Conservation (phyloP, 371 early-diverging fungal species). For the Mortierella sp. region DNA sequence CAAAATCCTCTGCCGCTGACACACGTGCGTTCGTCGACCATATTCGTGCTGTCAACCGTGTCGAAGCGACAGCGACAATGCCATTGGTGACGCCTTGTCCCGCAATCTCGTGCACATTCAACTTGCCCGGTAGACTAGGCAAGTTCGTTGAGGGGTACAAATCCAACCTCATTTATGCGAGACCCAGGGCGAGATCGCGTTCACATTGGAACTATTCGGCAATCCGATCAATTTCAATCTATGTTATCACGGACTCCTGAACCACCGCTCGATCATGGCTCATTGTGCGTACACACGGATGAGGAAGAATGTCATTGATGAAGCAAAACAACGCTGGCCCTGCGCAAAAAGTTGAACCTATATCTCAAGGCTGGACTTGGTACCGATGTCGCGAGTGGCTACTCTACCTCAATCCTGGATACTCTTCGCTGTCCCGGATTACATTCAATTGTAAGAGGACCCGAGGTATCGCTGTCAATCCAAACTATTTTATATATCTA, state of each 20-base stretch:
- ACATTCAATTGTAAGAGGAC: slow-evolving; percentile 66
- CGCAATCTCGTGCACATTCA: slow-evolving; percentile 81
- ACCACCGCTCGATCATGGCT: slow-evolving; percentile 83
- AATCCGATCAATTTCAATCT: slow-evolving; percentile 78
- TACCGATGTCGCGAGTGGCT: slow-evolving; percentile 93
- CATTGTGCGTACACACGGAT: slow-evolving; percentile 90
- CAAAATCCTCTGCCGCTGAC: slow-evolving; percentile 67
- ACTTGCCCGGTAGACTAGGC: slow-evolving; percentile 75
- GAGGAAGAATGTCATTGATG: slow-evolving; percentile 76
- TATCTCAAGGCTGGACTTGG: slow-evolving; percentile 91
- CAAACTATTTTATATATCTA: slow-evolving; percentile 84
- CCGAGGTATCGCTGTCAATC: slow-evolving; percentile 58
- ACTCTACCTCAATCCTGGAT: slow-evolving; percentile 83
- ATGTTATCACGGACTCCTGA: slow-evolving; percentile 77
- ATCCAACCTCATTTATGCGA: slow-evolving; percentile 91
- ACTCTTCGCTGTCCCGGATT: slow-evolving; percentile 83
- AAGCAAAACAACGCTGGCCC: slow-evolving; percentile 71
- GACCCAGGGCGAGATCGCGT: slow-evolving; percentile 78
- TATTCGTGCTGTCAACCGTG: slow-evolving; percentile 33
- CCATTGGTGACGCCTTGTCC: slow-evolving; percentile 94
- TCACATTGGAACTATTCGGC: slow-evolving; percentile 78
- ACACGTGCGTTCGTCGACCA: slow-evolving; percentile 79
- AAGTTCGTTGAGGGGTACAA: slow-evolving; percentile 73
- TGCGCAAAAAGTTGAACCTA: slow-evolving; percentile 73
- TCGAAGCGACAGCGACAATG: slow-evolving; percentile 58